Conservation (phyloP, 2,329 filamentous ascomycete species). For the Beauveria sp. region DNA sequence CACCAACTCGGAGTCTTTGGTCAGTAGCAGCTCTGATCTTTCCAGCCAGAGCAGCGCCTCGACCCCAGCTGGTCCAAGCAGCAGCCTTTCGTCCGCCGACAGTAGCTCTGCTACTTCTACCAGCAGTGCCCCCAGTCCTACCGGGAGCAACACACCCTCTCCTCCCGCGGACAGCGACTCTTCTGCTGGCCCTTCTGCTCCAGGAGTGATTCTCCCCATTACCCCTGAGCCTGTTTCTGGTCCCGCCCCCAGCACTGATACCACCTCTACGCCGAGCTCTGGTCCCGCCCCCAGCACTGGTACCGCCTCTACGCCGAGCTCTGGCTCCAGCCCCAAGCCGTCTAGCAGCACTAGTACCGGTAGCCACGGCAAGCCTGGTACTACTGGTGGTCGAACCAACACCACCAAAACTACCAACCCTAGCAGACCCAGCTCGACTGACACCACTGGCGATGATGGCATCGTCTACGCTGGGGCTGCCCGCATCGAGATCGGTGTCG, state of each 20-base stretch:
- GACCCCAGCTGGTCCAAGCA: not conserved
- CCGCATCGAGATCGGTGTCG: constrained; percentile 21
- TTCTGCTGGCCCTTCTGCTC: not conserved
- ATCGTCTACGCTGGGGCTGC: constrained; percentile 14
- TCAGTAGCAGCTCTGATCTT: not conserved
- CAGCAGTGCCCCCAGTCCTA: not conserved
- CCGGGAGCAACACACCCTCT: not conserved
- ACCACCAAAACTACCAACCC: not conserved
- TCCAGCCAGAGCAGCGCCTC: not conserved
- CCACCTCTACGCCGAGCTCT: not conserved
- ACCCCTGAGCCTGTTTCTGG: not conserved
- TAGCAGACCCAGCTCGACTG: constrained; percentile 4
- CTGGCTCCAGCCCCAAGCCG: not conserved
- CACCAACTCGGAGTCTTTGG: not conserved
- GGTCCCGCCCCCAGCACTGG: not conserved
- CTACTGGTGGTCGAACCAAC: not conserved
- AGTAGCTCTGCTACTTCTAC: not conserved
- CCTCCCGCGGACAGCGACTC: not conserved
- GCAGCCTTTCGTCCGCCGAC: not conserved
- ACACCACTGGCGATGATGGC: not conserved
- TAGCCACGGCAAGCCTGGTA: not conserved
- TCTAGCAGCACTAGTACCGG: not conserved
- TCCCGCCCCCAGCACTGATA: not conserved
- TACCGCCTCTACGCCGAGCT: not conserved
- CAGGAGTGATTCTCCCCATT: not conserved